Conservation (phyloP, 345 rosid species). For the Corchorus olitorius region DNA sequence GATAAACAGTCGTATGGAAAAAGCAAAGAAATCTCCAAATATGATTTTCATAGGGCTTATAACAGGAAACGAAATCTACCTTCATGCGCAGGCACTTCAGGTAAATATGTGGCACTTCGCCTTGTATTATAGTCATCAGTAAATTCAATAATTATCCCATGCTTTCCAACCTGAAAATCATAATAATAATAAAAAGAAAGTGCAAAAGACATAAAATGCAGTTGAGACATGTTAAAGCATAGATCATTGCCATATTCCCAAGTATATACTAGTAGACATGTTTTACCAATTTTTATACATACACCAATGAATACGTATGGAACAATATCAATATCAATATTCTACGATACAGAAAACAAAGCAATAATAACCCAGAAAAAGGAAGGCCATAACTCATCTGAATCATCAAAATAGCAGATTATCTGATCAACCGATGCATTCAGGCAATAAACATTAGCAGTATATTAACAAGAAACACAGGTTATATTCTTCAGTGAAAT, state of each 20-base stretch:
- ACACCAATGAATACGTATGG: neutral
- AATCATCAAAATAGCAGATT: neutral
- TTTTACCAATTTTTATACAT: neutral
- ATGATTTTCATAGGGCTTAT: neutral
- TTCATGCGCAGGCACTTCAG: slow-evolving; percentile 98
- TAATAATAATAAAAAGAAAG: slow-evolving; percentile 11
- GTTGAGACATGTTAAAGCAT: neutral
- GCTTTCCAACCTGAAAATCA: slow-evolving; percentile 72
- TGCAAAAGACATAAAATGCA: neutral
- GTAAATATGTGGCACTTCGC: slow-evolving; percentile 93
- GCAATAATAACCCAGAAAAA: neutral
- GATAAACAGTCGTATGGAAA: neutral
- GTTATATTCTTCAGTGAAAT: slow-evolving; percentile 4
- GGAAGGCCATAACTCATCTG: neutral
- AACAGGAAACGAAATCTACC: slow-evolving; percentile 41
- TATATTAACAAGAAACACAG: neutral
- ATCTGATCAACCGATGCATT: slow-evolving; percentile 5
- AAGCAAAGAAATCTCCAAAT: neutral
- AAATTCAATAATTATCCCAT: slow-evolving; percentile 93
- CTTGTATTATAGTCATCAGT: slow-evolving; percentile 57
- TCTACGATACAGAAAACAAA: neutral
- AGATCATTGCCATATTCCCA: neutral
- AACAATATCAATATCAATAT: neutral
- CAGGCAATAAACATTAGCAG: neutral
- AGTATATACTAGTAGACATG: neutral